These are phyloP conservation scores for Dactylellina leptospora DNA, from an alignment of 2,329 filamentous ascomycete genomes.

Conservation along the genomic window DNA sequence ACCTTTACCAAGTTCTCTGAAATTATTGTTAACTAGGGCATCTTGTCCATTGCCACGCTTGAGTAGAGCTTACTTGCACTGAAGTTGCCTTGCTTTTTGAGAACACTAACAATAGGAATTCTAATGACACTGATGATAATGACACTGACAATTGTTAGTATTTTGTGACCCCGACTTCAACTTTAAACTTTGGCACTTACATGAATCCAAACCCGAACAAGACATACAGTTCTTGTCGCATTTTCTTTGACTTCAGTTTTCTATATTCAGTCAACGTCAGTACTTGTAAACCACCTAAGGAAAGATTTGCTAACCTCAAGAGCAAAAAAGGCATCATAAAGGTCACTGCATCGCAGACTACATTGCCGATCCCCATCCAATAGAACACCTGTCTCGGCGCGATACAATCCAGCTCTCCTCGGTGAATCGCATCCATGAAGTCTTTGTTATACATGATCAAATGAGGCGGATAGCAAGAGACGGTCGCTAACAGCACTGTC, in stretches of 20 bases:
- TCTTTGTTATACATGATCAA: slow-evolving; percentile 31
- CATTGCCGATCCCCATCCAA: slow-evolving; percentile 37
- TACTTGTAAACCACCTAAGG: not conserved
- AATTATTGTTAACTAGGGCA: no score
- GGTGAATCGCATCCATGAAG: slow-evolving; percentile 28
- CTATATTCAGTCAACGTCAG: not conserved
- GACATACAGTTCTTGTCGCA: slow-evolving; percentile 33
- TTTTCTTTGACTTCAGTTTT: slow-evolving; percentile 34
- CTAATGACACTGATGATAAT: slow-evolving; percentile 26
- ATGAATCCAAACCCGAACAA: slow-evolving; percentile 26
- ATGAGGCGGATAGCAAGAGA: slow-evolving; percentile 36
- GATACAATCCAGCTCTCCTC: slow-evolving; percentile 17
- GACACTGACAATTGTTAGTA: slow-evolving; percentile 1
- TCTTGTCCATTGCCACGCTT: no score
- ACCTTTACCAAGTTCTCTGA: slow-evolving; percentile 29
- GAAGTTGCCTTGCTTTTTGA: slow-evolving; percentile 27
- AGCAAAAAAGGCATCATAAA: slow-evolving; percentile 39
- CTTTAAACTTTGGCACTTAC: slow-evolving; percentile 1
- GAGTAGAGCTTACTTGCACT: slow-evolving; percentile 19
- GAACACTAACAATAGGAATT: slow-evolving; percentile 28
- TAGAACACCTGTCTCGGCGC: slow-evolving; percentile 39
- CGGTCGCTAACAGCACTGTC: slow-evolving; percentile 22
- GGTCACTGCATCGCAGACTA: slow-evolving; percentile 28
- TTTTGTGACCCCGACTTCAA: not conserved
- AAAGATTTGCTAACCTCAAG: slow-evolving; percentile 6